Base-by-base conservation (phyloP, 2,329 filamentous ascomycete species). In the Cordyceps tenuipes region DNA sequence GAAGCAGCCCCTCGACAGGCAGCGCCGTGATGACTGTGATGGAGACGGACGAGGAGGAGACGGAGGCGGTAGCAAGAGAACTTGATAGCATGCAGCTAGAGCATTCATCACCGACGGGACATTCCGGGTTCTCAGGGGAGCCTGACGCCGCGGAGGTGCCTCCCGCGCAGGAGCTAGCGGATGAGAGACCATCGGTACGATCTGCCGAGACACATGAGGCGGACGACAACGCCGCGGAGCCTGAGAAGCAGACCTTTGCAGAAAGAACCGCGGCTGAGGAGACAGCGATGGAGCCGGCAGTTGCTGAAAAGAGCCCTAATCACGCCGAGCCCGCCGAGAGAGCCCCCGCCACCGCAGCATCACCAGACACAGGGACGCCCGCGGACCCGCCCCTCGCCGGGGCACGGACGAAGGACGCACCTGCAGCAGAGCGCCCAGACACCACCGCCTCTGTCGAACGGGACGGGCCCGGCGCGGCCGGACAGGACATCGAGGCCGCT, bases 21-120 rank as follows among this genome's bases (percentile, higher is more conserved):
- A 90, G 87, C 57, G 82, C 87, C 5, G 88, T 96, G 21, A 85
- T 86, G 1, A 94, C 90, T 0, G 91, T 96, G 15, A 81, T 90
- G 41, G 91, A 96, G 70, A 85, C 90, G 54, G 86, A 89, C 59
- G 91, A 95, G 67, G 91, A 96, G 62, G 84, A 88, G 19, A 66
- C 74, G 19, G 73, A 75, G 2, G 75, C 78, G 26, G 71, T 81
- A 23, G 72, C 77, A 21, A 73, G 74, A 59, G 79, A 73, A 64
- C 66, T 84, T 52, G 76, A 70, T 61, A 69, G 70, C 34, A 73
- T 84, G 70, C 76, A 76, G 36, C 74, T 84, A 47, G 74, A 78
- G 1, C 71, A 71, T 9, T 70, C 76, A 19, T 47, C 50, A 17
- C 49, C 57, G 10, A 49, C 57, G 8, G 54, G 53, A 23, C 7